Percentiles rank a stretch among this genome's conserved stretches.
Evolutionary conservation across 2,329 filamentous ascomycete genomes (phyloP).

Genomic region (Talaromyces funiculosus): DNA sequence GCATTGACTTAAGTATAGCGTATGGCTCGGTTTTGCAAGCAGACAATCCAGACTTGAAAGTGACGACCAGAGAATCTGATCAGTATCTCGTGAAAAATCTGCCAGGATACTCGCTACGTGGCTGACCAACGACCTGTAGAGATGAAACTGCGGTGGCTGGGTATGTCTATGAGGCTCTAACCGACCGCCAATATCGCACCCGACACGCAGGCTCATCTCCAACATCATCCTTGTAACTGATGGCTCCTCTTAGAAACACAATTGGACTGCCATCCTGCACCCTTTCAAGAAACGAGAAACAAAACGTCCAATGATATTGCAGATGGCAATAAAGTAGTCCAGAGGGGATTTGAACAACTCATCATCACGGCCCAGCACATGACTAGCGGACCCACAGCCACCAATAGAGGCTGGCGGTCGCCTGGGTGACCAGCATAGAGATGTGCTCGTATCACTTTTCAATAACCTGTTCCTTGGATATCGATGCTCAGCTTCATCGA

Average conservation of each 20-base stretch:
- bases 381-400: conserved; percentile 11
- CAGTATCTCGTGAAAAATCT: neutral
- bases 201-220: neutral
- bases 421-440: conserved; percentile 7
- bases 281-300: neutral
- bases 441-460: neutral
- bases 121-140: neutral
- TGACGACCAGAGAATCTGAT: neutral
- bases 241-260: neutral
- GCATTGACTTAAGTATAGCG: too few species aligned
- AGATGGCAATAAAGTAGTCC: conserved; percentile 1
- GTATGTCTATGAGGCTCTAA: neutral
- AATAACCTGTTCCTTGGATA: neutral
- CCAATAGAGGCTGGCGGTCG: conserved; percentile 12
- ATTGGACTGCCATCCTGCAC: neutral
- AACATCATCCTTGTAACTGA: neutral
- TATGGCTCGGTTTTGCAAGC: neutral
- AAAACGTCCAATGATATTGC: conserved; percentile 5
- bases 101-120: neutral
- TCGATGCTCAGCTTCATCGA: neutral
- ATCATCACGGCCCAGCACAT: conserved; percentile 13
- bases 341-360: conserved; percentile 14
- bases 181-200: neutral
- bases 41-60: neutral
- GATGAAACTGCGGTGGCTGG: neutral